A percentile compares a stretch with the other conserved stretches of the same genome.
Conservation (phyloP, 23 red algal species). For the Gracilaria caudata region DNA sequence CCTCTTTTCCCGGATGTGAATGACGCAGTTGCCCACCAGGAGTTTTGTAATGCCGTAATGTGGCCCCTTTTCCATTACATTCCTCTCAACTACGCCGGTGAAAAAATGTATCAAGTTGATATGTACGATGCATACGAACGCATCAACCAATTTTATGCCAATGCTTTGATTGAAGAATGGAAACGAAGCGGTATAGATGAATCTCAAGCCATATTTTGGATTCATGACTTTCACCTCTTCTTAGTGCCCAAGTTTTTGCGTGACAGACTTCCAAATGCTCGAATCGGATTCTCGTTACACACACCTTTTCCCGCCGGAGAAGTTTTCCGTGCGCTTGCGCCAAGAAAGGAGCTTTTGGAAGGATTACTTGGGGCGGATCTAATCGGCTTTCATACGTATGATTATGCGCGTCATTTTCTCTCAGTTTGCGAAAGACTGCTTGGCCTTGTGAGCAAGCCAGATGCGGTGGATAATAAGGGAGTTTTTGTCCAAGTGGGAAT, state of each 20-base stretch:
- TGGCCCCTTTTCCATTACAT: constrained; percentile 98
- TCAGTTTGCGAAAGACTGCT: constrained; percentile 82
- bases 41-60: constrained; percentile 90
- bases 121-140: constrained; percentile 91
- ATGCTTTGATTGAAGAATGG: constrained; percentile 74
- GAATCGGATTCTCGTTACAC: constrained; percentile 94
- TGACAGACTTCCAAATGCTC: constrained; percentile 71
- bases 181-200: constrained; percentile 60
- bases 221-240: constrained; percentile 96
- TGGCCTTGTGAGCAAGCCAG: constrained; percentile 78
- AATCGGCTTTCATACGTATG: constrained; percentile 95
- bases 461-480: constrained; percentile 84
- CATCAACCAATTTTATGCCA: constrained; percentile 76
- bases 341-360: constrained; percentile 87
- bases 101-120: constrained; percentile 76
- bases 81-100: constrained; percentile 77
- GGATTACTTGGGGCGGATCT: constrained; percentile 90
- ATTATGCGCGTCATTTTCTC: constrained; percentile 95
- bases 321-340: constrained; percentile 85
- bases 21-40: constrained; percentile 71
- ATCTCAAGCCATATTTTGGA: constrained; percentile 85
- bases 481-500: constrained; percentile 85
- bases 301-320: constrained; percentile 93
- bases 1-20: constrained; percentile 74
- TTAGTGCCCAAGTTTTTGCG: constrained; percentile 89